Evolutionary conservation across 2,329 filamentous ascomycete genomes (phyloP).

Genomic region (Iodosphaeria phyllophila): DNA sequence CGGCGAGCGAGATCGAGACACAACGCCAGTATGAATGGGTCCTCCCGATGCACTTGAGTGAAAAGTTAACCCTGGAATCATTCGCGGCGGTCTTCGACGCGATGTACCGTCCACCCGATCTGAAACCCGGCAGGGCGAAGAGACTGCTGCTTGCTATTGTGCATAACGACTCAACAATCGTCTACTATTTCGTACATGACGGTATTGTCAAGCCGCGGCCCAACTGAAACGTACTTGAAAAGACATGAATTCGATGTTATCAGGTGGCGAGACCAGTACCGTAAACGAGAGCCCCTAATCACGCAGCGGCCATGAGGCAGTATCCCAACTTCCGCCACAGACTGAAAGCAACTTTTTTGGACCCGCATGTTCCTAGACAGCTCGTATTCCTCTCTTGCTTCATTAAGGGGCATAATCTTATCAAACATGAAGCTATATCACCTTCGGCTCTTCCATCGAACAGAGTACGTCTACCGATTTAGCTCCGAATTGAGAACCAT

Average conservation of each 20-base stretch:
- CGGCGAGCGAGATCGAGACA: conserved; percentile 27
- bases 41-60: conserved; percentile 50
- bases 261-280: too few relatives aligned
- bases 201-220: conserved; percentile 76
- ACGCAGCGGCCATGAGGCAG: too few relatives aligned
- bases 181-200: conserved; percentile 73
- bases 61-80: conserved; percentile 49
- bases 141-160: conserved; percentile 56
- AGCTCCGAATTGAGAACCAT: too few relatives aligned
- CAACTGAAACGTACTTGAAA: conserved; percentile 36
- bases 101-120: conserved; percentile 25
- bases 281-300: too few relatives aligned
- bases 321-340: conserved; percentile 15
- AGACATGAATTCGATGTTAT: too few relatives aligned
- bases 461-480: too few relatives aligned
- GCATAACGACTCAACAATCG: conserved; percentile 65
- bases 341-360: conserved; percentile 55
- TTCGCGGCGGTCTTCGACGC: conserved; percentile 56
- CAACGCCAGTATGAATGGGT: conserved; percentile 55
- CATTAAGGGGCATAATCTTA: conserved; percentile 49
- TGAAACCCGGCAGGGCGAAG: conserved; percentile 32
- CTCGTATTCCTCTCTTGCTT: conserved; percentile 50
- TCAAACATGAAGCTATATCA: conserved; percentile 49
- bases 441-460: conserved; percentile 4
- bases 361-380: conserved; percentile 56